phyloP scores from a whole-genome alignment of 2,329 filamentous ascomycete genomes.

The Pseudogymnoascus sp. region DNA sequence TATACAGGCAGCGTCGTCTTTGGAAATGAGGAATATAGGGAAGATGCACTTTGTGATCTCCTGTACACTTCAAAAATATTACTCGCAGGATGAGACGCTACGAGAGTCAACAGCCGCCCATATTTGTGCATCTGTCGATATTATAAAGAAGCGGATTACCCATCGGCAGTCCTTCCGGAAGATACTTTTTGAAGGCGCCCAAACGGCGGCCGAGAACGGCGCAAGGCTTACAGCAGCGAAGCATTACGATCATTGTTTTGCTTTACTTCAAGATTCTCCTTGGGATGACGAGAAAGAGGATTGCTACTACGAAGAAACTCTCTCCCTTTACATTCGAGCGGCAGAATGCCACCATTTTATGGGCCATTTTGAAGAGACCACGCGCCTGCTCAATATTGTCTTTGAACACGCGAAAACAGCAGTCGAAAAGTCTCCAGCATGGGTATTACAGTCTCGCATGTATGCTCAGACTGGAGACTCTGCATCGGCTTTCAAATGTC shows the following conservation, averaged over 20 bases:
- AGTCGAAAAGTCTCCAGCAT: conserved; percentile 75
- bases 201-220: conserved; percentile 70
- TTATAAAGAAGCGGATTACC: conserved; percentile 59
- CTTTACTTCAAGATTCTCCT: conserved; percentile 67
- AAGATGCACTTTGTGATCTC: conserved; percentile 92
- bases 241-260: conserved; percentile 69
- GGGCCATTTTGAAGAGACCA: conserved; percentile 59
- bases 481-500: conserved; percentile 54
- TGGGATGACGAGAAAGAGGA: conserved; percentile 66
- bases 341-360: conserved; percentile 79
- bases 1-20: conserved; percentile 59
- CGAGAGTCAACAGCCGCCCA: conserved; percentile 71
- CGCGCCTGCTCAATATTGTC: conserved; percentile 58
- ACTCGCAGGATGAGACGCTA: conserved; percentile 48
- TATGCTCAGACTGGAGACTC: conserved; percentile 66
- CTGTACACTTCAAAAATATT: conserved; percentile 68
- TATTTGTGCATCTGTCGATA: conserved; percentile 65
- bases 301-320: conserved; percentile 76
- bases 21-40: conserved; percentile 59
- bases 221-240: conserved; percentile 73
- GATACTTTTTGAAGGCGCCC: conserved; percentile 69
- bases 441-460: conserved; percentile 73
- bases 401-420: conserved; percentile 61
- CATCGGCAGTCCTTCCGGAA: conserved; percentile 56
- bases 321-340: conserved; percentile 67